Base-by-base conservation (phyloP, 2,329 filamentous ascomycete species). In the Fonsecaea pugnacius region DNA sequence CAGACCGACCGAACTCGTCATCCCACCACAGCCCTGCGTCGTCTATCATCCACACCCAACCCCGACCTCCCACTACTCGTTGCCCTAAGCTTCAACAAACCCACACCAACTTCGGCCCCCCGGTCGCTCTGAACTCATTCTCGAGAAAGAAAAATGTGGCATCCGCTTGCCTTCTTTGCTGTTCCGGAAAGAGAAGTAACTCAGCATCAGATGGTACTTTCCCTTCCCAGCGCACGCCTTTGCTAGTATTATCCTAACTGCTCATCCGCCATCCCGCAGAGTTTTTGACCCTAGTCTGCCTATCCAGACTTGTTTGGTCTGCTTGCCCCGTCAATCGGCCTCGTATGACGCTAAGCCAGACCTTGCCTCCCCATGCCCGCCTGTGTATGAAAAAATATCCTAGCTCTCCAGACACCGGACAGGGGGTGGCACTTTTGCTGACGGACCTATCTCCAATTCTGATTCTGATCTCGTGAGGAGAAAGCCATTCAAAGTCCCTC, bases 381-480 rank as follows among this genome's bases (percentile, higher is more conserved):
- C 40, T 55, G 50, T 58, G 40, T 58, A 58, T 60, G 50, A 52
- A 56, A 64, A 64, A 53, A 38, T 38, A 60, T 57, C 51, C 62
- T 51, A 43, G 24, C 52, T 54, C 55, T 54, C 32, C 18, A 36
- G 38, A 50, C 40, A 30, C 33, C 18, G 43, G 51, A 27, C 43
- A 48, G 63, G 35, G 35, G 46, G n/a, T 55, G 24, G 46, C 53
- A 40, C 33, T 35, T 50, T 58, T 48, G 63, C 63, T 65, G 63
- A 65, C 63, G 43, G 46, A 59, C 57, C 38, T 58, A 14, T 64
- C 57, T 64, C 58, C 63, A 61, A 65, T 32, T 50, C 40, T 58
- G 36, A 30, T 48, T 50, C 50, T 52, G 50, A 50, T 48, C 35
- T 48, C 54, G 63, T 65, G 63, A 61, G 63, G 63, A 65, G 63